These are phyloP conservation scores for Durio zibethinus DNA, from an alignment of 345 rosid species.

Conservation along the genomic window DNA sequence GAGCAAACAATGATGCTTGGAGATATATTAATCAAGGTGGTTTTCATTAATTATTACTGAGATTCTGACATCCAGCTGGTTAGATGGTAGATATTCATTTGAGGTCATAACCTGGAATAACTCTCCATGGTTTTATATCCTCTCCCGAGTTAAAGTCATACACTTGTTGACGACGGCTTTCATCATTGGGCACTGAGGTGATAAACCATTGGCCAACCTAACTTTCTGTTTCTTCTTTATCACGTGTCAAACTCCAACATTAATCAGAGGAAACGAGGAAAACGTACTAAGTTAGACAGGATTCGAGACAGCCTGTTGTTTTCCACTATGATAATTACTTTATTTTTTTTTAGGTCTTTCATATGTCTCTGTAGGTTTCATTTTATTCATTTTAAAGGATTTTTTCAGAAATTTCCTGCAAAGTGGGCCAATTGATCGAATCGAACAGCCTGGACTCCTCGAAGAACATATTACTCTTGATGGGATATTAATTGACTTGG, in stretches of 20 bases:
- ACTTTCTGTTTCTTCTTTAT: no score
- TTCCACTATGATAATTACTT: background rate
- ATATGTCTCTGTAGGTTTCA: background rate
- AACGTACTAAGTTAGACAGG: background rate
- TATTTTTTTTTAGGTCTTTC: no score
- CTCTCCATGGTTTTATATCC: background rate
- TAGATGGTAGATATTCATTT: background rate
- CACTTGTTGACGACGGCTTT: background rate
- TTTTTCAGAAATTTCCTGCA: background rate
- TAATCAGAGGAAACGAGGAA: background rate
- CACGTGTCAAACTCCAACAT: background rate
- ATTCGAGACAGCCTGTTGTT: background rate
- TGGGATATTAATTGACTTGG: background rate
- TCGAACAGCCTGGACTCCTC: constrained; percentile 10
- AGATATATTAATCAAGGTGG: background rate
- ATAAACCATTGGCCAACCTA: background rate
- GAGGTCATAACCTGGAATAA: background rate
- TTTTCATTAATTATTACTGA: background rate
- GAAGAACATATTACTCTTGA: background rate
- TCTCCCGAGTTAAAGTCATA: background rate
- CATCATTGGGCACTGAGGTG: background rate
- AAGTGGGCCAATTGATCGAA: background rate
- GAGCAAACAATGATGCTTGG: background rate
- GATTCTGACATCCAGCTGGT: background rate
- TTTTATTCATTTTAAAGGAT: background rate